Percentiles rank a stretch among this genome's conserved stretches.
Conservation (phyloP, 2,329 filamentous ascomycete species). For the Cercospora berteroae region DNA sequence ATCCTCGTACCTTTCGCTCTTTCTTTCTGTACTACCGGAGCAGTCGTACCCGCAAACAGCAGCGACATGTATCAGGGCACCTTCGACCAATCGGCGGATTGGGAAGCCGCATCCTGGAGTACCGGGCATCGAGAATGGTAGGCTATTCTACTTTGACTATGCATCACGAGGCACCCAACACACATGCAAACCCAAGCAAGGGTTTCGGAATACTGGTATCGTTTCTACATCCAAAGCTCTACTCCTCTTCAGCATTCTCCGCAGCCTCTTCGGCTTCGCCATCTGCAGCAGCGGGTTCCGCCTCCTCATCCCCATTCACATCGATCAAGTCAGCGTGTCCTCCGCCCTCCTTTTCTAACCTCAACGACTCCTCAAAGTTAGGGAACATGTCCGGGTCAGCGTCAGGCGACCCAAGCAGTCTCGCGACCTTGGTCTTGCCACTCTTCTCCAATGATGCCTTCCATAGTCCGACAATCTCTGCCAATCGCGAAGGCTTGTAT, state of each 20-base stretch:
- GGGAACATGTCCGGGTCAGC: slow-evolving; percentile 73
- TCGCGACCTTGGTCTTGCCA: slow-evolving; percentile 80
- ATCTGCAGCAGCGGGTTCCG: slow-evolving; percentile 20
- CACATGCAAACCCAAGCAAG: background rate
- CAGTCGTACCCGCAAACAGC: too few relatives aligned
- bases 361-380: slow-evolving; percentile 89
- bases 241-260: slow-evolving; percentile 18
- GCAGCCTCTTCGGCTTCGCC: slow-evolving; percentile 18
- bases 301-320: slow-evolving; percentile 37
- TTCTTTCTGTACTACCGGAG: too few relatives aligned
- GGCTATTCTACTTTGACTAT: background rate
- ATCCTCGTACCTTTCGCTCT: too few relatives aligned
- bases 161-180: background rate
- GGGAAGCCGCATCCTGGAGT: too few relatives aligned
- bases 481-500: slow-evolving; percentile 79
- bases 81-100: background rate
- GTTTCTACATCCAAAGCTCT: background rate
- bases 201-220: background rate
- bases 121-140: background rate
- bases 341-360: slow-evolving; percentile 71
- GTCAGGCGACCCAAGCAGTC: slow-evolving; percentile 77
- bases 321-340: slow-evolving; percentile 43
- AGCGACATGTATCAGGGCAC: background rate
- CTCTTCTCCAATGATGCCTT: slow-evolving; percentile 78
- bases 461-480: slow-evolving; percentile 70